Evolutionary conservation across 2,329 filamentous ascomycete species (phyloP).

Genomic region (Ceratocystis smalleyi): DNA sequence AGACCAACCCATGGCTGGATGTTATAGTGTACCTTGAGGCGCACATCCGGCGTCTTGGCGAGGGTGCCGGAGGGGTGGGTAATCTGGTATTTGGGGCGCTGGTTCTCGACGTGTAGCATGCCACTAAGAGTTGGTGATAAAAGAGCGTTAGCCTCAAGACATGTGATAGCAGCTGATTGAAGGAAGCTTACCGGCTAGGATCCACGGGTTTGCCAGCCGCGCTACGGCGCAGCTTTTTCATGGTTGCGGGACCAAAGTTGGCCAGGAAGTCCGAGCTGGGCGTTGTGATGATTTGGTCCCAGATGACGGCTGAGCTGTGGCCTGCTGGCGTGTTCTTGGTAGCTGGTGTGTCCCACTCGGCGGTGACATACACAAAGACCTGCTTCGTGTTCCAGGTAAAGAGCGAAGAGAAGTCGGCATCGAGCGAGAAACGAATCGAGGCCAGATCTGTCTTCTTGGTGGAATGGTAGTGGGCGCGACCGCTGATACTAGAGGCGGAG

Average conservation of each 20-base stretch:
- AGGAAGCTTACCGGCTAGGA: slow-evolving; percentile 33
- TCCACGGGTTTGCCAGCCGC: slow-evolving; percentile 45
- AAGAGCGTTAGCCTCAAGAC: background rate
- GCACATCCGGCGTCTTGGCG: slow-evolving; percentile 56
- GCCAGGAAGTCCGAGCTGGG: slow-evolving; percentile 47
- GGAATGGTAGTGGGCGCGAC: slow-evolving; percentile 90
- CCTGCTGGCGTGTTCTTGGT: slow-evolving; percentile 21
- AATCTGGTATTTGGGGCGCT: slow-evolving; percentile 93
- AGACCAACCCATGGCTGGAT: slow-evolving; percentile 93
- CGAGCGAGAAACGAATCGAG: slow-evolving; percentile 80
- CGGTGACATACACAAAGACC: slow-evolving; percentile 89
- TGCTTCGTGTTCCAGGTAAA: slow-evolving; percentile 99
- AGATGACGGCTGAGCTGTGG: slow-evolving; percentile 62
- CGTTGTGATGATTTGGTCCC: slow-evolving; percentile 84
- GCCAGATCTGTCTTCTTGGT: slow-evolving; percentile 90
- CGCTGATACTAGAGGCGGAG: slow-evolving; percentile 49
- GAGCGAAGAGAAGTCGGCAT: slow-evolving; percentile 77
- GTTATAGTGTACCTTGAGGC: slow-evolving; percentile 78
- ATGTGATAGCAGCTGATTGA: background rate
- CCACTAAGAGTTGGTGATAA: slow-evolving; percentile 35
- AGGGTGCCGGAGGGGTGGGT: slow-evolving; percentile 73
- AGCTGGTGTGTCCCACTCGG: slow-evolving; percentile 42
- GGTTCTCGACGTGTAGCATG: slow-evolving; percentile 61
- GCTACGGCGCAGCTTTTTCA: slow-evolving; percentile 47
- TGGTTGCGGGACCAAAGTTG: slow-evolving; percentile 43